A percentile compares a stretch with the other conserved stretches of the same genome.
These are phyloP conservation scores for Mentha longifolia DNA, from an alignment of 257 asterid species.

Conservation along the genomic window DNA sequence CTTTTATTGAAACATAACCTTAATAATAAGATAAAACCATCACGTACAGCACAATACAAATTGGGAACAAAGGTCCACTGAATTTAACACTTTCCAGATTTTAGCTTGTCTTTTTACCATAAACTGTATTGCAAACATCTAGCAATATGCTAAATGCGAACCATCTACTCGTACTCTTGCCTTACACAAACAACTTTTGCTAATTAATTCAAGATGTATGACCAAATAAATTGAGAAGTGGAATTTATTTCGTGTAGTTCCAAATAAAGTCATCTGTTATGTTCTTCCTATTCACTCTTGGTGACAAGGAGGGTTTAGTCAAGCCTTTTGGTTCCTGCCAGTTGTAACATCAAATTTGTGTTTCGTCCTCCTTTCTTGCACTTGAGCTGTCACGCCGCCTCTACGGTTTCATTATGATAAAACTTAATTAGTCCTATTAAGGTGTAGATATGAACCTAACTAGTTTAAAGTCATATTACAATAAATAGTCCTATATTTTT, in stretches of 20 bases:
- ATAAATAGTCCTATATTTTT: background rate
- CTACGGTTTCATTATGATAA: background rate
- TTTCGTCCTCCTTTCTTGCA: constrained; percentile 12
- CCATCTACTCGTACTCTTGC: constrained; percentile 6
- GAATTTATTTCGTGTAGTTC: background rate
- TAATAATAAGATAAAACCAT: background rate
- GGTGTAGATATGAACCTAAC: background rate
- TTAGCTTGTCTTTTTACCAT: background rate
- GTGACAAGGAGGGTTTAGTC: background rate
- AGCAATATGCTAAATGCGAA: background rate
- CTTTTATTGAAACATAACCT: background rate
- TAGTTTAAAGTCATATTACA: background rate
- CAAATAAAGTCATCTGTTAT: constrained; percentile 23
- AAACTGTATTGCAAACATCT: background rate
- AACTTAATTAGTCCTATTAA: background rate
- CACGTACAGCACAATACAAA: background rate
- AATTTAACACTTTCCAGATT: background rate
- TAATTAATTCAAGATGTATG: background rate
- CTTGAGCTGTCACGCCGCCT: background rate
- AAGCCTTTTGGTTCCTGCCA: constrained; percentile 10
- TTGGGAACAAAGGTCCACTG: background rate
- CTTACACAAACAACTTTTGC: constrained; percentile 7
- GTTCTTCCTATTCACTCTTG: constrained; percentile 19
- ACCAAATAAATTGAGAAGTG: background rate
- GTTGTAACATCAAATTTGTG: background rate